Percentiles rank a stretch among this genome's conserved stretches.
Evolutionary conservation across 139 green algal species (phyloP).

Genomic region (Tetraselmis chui): DNA sequence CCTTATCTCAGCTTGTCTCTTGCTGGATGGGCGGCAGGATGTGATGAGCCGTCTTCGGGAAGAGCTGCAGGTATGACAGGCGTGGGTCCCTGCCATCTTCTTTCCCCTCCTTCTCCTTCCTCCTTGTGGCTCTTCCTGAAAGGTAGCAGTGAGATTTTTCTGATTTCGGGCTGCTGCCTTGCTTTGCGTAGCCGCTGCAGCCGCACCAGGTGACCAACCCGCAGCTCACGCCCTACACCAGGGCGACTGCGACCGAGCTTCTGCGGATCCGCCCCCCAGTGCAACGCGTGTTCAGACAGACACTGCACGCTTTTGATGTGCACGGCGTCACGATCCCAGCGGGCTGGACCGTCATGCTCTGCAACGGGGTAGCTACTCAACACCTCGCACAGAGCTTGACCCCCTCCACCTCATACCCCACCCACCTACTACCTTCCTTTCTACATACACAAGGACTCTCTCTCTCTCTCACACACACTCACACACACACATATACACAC

Average conservation of each 20-base stretch:
- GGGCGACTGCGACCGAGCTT: neutral
- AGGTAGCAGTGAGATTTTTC: no score
- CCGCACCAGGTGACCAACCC: neutral
- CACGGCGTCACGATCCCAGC: neutral
- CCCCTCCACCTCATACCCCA: neutral
- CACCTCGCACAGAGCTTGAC: neutral
- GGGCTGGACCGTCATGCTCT: neutral
- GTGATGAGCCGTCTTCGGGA: neutral
- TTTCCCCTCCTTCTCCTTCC: no score
- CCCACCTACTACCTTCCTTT: no score
- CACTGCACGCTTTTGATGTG: neutral
- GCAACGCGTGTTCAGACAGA: neutral
- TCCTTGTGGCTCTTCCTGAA: no score
- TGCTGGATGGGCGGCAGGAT: neutral
- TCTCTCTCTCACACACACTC: no score
- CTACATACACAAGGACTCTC: no score
- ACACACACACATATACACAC: no score
- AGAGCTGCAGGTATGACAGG: neutral
- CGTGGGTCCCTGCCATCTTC: no score
- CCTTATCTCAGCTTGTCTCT: neutral
- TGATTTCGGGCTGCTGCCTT: no score
- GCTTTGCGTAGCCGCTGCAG: neutral
- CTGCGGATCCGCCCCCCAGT: neutral
- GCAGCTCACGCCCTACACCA: neutral
- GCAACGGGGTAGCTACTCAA: neutral